These are phyloP conservation scores for Gossypium anomalum DNA, from an alignment of 345 rosid species.

Conservation along the genomic window DNA sequence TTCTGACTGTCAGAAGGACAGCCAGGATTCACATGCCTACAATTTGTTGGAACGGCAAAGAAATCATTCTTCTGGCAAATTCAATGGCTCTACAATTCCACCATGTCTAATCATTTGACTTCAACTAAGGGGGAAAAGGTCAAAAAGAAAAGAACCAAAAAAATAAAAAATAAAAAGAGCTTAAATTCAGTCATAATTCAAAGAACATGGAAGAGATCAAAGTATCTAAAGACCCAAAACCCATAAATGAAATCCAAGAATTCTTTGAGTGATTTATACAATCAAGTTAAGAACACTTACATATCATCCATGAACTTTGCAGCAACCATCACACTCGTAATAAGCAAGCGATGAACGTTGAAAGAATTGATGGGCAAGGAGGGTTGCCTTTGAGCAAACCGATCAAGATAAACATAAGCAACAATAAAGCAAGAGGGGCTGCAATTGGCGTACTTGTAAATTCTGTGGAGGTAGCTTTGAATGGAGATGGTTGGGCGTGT, in stretches of 20 bases:
- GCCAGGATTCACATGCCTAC: conserved; percentile 3
- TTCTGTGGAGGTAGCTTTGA: conserved; percentile 69
- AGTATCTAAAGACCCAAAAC: too few relatives aligned
- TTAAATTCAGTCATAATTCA: too few relatives aligned
- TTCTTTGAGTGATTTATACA: background rate
- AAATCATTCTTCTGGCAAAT: background rate
- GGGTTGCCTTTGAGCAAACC: conserved; percentile 71
- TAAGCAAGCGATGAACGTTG: conserved; percentile 82
- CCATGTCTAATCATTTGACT: background rate
- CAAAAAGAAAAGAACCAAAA: background rate
- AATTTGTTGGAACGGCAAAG: background rate
- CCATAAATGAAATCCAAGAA: background rate
- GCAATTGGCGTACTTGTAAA: conserved; percentile 83
- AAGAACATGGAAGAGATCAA: too few relatives aligned
- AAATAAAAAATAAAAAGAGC: too few relatives aligned
- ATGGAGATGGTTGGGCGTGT: conserved; percentile 71
- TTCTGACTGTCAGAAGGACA: too few relatives aligned
- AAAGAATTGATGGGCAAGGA: conserved; percentile 70
- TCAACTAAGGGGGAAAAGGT: background rate
- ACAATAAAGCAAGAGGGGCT: conserved; percentile 83
- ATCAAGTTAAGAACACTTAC: conserved; percentile 40
- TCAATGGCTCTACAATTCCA: background rate
- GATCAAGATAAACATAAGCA: conserved; percentile 83
- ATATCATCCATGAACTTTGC: conserved; percentile 93
- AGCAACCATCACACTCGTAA: conserved; percentile 81